phyloP scores from a whole-genome alignment of 2,329 filamentous ascomycete genomes.

The Xylariaceae sp. region DNA sequence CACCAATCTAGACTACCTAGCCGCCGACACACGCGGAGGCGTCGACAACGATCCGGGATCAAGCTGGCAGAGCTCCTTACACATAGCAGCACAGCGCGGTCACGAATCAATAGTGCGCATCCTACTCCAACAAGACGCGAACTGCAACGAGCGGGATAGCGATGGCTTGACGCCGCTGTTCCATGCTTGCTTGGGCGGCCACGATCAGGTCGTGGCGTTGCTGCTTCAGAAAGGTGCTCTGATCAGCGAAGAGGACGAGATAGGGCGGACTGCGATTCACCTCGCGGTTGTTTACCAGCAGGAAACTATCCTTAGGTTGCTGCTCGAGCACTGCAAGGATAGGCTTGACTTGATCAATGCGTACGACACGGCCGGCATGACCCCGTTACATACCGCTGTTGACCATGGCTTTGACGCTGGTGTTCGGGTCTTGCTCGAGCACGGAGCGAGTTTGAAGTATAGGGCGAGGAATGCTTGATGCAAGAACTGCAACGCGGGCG shows the following conservation, averaged over 20 bases:
- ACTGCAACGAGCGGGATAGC: neutral
- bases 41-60: neutral
- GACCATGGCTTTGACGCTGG: conserved; percentile 4
- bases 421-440: neutral
- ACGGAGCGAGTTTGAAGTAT: neutral
- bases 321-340: neutral
- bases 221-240: neutral
- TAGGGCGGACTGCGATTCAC: neutral
- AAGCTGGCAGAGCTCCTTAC: conserved; percentile 8
- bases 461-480: neutral
- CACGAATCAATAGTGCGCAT: neutral
- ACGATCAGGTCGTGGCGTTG: neutral
- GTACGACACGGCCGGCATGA: neutral
- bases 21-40: neutral
- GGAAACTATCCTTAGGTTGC: neutral
- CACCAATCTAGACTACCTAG: neutral
- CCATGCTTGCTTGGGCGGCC: neutral
- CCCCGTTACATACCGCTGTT: conserved; percentile 1
- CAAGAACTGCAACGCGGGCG: too few species aligned
- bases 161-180: neutral
- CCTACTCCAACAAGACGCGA: neutral
- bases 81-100: conserved; percentile 1
- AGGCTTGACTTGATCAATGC: neutral
- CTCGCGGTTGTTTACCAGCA: neutral
- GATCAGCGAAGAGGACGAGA: neutral